phyloP scores from a whole-genome alignment of 2,329 filamentous ascomycete species.

The Cephalotrichum gorgonifer region DNA sequence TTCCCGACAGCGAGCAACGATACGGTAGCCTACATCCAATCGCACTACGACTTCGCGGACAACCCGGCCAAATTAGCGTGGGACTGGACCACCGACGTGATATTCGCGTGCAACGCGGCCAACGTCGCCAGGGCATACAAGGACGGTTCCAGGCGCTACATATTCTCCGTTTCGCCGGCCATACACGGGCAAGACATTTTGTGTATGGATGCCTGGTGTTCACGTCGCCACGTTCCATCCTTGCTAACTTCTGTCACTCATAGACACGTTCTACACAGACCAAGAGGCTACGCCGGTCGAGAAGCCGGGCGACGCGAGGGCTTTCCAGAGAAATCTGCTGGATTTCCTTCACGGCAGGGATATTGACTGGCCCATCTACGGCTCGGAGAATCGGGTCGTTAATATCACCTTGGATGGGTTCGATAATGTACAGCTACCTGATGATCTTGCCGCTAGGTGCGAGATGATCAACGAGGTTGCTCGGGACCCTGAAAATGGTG shows the following conservation, averaged over 20 bases:
- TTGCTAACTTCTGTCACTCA: not conserved
- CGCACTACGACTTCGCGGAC: slow-evolving; percentile 6
- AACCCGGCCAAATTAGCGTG: slow-evolving; percentile 10
- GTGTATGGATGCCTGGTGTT: slow-evolving; percentile 6
- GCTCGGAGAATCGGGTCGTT: slow-evolving; percentile 3
- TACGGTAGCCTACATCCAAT: slow-evolving; percentile 6
- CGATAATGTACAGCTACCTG: not conserved
- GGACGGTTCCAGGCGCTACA: slow-evolving; percentile 5
- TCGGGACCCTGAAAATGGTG: slow-evolving; percentile 8
- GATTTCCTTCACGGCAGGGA: slow-evolving; percentile 8
- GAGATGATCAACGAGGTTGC: slow-evolving; percentile 6
- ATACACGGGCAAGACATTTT: slow-evolving; percentile 9
- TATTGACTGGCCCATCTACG: slow-evolving; percentile 8
- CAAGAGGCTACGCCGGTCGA: slow-evolving; percentile 6
- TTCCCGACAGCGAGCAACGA: slow-evolving; percentile 7
- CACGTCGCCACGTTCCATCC: not conserved
- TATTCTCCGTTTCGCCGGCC: slow-evolving; percentile 8
- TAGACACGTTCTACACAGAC: slow-evolving; percentile 9
- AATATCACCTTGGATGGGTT: slow-evolving; percentile 8
- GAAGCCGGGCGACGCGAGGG: slow-evolving; percentile 5
- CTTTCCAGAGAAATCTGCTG: slow-evolving; percentile 9
- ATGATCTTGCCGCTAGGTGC: slow-evolving; percentile 7
- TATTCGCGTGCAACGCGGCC: slow-evolving; percentile 12
- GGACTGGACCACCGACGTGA: slow-evolving; percentile 13
- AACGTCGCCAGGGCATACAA: slow-evolving; percentile 10